Percentiles rank a stretch among this genome's conserved stretches.
Conservation (phyloP, 768 basidiomycete genomes). For the Crepidotus variabilis region DNA sequence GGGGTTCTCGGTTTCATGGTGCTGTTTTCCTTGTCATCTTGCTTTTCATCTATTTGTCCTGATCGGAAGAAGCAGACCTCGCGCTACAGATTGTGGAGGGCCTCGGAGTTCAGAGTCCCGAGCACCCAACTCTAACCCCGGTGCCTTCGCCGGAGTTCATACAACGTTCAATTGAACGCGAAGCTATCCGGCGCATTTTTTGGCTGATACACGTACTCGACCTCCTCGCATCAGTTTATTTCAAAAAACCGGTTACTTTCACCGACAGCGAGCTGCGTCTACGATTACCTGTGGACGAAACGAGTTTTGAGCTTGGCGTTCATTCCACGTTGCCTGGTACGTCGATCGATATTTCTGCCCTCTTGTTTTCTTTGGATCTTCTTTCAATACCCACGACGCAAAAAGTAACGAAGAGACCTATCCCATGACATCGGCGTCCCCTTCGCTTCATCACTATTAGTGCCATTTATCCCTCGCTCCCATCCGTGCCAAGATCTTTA, state of each 20-base stretch:
- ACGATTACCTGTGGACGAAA: slow-evolving; percentile 77
- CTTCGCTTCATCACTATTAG: slow-evolving; percentile 15
- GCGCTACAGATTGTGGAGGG: slow-evolving; percentile 65
- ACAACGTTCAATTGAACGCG: slow-evolving; percentile 62
- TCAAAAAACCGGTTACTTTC: slow-evolving; percentile 39
- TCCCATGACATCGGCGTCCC: slow-evolving; percentile 15
- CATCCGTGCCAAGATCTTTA: slow-evolving; percentile 15
- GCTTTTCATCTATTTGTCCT: slow-evolving; percentile 16
- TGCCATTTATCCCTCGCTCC: slow-evolving; percentile 15
- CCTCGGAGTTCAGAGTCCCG: slow-evolving; percentile 61
- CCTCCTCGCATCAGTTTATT: slow-evolving; percentile 41
- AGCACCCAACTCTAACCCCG: slow-evolving; percentile 57
- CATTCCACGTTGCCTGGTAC: slow-evolving; percentile 51
- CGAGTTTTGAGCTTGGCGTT: slow-evolving; percentile 72
- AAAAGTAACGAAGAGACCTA: slow-evolving; percentile 1
- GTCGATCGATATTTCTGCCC: slow-evolving; percentile 18
- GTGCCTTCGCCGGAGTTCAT: slow-evolving; percentile 57
- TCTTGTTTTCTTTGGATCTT: slow-evolving; percentile 7
- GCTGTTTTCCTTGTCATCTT: slow-evolving; percentile 16
- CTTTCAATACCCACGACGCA: slow-evolving; percentile 12
- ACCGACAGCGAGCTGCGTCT: slow-evolving; percentile 49
- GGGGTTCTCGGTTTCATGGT: slow-evolving; percentile 51
- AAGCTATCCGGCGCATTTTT: slow-evolving; percentile 78
- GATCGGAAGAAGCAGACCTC: slow-evolving; percentile 40
- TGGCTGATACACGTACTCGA: slow-evolving; percentile 73